A percentile compares a stretch with the other conserved stretches of the same genome.
phyloP scores from a whole-genome alignment of 768 basidiomycete species.

The Austroboletus eburneus region DNA sequence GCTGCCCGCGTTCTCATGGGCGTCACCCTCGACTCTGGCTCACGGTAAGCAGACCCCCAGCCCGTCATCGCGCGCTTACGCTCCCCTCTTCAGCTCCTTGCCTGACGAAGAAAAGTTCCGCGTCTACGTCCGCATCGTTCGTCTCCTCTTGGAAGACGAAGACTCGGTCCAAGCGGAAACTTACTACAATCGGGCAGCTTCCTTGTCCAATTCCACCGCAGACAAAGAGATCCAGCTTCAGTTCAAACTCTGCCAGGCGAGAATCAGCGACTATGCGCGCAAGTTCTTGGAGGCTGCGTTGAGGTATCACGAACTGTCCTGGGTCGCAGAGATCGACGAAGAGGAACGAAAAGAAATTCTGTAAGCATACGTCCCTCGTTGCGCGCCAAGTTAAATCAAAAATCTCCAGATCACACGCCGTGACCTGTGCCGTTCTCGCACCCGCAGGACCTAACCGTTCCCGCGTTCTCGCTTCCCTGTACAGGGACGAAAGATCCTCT shows the following conservation, averaged over 20 bases:
- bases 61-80: constrained; percentile 5
- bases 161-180: constrained; percentile 98
- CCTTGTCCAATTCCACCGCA: constrained; percentile 74
- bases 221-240: constrained; percentile 78
- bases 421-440: constrained; percentile 94
- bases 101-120: constrained; percentile 84
- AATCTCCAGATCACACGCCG: constrained; percentile 69
- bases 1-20: constrained; percentile 91
- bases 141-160: constrained; percentile 91
- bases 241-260: constrained; percentile 92
- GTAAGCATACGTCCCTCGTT: constrained; percentile 44
- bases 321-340: constrained; percentile 87
- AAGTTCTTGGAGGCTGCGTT: constrained; percentile 94
- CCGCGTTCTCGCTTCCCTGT: constrained; percentile 85
- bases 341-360: constrained; percentile 88
- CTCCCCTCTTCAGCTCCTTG: constrained; percentile 41
- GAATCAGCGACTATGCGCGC: constrained; percentile 88
- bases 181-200: constrained; percentile 93
- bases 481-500: constrained; percentile 85
- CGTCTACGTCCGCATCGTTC: constrained; percentile 91
- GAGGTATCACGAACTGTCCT: constrained; percentile 92
- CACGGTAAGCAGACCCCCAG: constrained; percentile 51
- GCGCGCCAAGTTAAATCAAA: constrained; percentile 5
- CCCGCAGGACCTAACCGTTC: constrained; percentile 97
- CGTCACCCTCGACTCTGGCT: constrained; percentile 86